phyloP scores from a whole-genome alignment of 2,329 filamentous ascomycete genomes.

The Ilyonectria robusta region DNA sequence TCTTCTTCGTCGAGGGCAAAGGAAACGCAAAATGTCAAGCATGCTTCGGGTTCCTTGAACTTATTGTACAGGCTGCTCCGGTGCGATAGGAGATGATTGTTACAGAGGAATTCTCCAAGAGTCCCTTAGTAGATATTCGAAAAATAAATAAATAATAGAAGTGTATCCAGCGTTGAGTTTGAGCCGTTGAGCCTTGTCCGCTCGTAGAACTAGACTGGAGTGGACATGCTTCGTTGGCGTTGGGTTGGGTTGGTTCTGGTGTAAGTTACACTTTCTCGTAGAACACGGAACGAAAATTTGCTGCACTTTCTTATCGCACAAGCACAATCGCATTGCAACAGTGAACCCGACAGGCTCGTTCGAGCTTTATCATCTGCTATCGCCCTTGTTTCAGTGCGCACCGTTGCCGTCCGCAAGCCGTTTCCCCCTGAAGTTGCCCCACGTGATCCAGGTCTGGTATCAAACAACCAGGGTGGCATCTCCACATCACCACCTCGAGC shows the following conservation, averaged over 20 bases:
- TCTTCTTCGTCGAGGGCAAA: too few species aligned
- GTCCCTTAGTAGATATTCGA: too few species aligned
- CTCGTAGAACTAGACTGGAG: too few species aligned
- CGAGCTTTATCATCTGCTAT: background rate
- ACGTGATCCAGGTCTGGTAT: conserved; percentile 40
- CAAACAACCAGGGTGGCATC: conserved; percentile 44
- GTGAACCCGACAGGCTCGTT: background rate
- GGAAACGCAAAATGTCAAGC: too few species aligned
- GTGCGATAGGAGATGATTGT: too few species aligned
- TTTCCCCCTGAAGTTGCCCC: conserved; percentile 30
- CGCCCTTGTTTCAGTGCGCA: conserved; percentile 10
- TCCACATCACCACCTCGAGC: conserved; percentile 36
- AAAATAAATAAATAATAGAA: too few species aligned
- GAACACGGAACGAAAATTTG: background rate
- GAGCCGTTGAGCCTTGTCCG: too few species aligned
- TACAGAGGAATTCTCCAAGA: too few species aligned
- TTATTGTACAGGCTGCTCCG: too few species aligned
- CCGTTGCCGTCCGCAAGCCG: background rate
- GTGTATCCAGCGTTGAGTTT: too few species aligned
- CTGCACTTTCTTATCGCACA: background rate
- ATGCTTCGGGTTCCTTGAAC: too few species aligned
- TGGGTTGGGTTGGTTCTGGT: background rate
- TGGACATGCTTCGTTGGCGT: background rate
- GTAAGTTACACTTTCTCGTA: background rate
- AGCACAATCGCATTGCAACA: background rate